Evolutionary conservation across 768 basidiomycete species (phyloP).

Genomic region (Trametes cubensis): DNA sequence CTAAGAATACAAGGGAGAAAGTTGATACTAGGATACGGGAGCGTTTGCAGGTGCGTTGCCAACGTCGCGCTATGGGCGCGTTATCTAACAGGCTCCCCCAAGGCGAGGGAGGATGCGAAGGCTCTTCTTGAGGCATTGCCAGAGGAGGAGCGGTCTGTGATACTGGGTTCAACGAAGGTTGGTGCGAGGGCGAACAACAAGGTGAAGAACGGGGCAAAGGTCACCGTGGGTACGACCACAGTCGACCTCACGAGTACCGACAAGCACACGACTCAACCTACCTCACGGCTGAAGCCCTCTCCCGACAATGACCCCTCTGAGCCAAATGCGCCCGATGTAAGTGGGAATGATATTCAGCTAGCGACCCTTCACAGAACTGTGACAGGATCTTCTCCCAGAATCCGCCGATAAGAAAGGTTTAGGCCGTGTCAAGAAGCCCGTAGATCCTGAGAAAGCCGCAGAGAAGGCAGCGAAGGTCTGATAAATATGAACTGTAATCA

Average conservation of each 20-base stretch:
- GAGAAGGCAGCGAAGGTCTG: conserved; percentile 59
- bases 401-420: conserved; percentile 29
- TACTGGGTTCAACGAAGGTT: conserved; percentile 45
- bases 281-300: not conserved
- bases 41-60: conserved; percentile 56
- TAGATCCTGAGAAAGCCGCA: conserved; percentile 59
- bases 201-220: conserved; percentile 14
- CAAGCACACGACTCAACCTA: not conserved
- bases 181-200: conserved; percentile 4
- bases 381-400: conserved; percentile 36
- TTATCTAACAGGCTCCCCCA: not conserved
- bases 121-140: conserved; percentile 59
- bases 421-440: conserved; percentile 51
- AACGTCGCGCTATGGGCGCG: not conserved
- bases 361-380: not conserved
- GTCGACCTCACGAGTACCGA: conserved; percentile 11
- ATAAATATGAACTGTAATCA: not conserved
- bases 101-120: conserved; percentile 65
- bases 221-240: not conserved
- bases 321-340: conserved; percentile 5
- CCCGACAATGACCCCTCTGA: conserved; percentile 35
- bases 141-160: conserved; percentile 54
- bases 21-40: conserved; percentile 63
- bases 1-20: conserved; percentile 65
- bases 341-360: not conserved